phyloP scores from a whole-genome alignment of 2,329 filamentous ascomycete species.

The Arachnomyces sp. region DNA sequence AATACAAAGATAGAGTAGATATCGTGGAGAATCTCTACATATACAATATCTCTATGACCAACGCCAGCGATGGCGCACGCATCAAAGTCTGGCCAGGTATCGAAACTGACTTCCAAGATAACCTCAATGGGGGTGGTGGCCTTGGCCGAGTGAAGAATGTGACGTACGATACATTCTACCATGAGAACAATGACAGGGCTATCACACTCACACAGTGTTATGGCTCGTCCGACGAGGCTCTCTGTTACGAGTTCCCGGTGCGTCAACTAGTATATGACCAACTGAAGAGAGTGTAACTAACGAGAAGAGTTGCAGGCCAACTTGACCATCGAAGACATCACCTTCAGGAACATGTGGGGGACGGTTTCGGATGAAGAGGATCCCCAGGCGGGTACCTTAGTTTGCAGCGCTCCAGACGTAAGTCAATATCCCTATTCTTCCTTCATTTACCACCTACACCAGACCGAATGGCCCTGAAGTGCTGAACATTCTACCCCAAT shows the following conservation, averaged over 20 bases:
- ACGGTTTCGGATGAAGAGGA: constrained; percentile 41
- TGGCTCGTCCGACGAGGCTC: constrained; percentile 52
- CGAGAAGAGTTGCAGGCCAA: constrained; percentile 17
- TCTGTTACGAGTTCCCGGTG: constrained; percentile 52
- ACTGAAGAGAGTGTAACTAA: not conserved
- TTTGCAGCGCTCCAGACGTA: constrained; percentile 23
- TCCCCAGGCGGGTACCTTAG: constrained; percentile 39
- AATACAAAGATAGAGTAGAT: constrained; percentile 56
- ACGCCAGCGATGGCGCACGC: constrained; percentile 56
- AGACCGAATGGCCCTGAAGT: too few species aligned
- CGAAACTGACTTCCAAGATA: constrained; percentile 46
- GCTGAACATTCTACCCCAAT: too few species aligned
- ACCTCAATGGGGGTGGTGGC: constrained; percentile 59
- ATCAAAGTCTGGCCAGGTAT: constrained; percentile 67
- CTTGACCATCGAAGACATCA: constrained; percentile 48
- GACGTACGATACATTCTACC: constrained; percentile 55
- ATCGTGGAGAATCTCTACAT: constrained; percentile 62
- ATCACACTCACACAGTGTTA: constrained; percentile 61
- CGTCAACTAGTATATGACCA: constrained; percentile 8
- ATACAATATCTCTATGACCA: constrained; percentile 51
- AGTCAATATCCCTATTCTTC: too few species aligned
- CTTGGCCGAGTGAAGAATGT: constrained; percentile 55
- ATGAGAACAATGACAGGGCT: constrained; percentile 56
- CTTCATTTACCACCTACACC: too few species aligned
- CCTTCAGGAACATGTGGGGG: constrained; percentile 50